Percentiles rank a stretch among this genome's conserved stretches.
phyloP scores from a whole-genome alignment of 768 basidiomycete genomes.

The Phanerochaete carnosa region DNA sequence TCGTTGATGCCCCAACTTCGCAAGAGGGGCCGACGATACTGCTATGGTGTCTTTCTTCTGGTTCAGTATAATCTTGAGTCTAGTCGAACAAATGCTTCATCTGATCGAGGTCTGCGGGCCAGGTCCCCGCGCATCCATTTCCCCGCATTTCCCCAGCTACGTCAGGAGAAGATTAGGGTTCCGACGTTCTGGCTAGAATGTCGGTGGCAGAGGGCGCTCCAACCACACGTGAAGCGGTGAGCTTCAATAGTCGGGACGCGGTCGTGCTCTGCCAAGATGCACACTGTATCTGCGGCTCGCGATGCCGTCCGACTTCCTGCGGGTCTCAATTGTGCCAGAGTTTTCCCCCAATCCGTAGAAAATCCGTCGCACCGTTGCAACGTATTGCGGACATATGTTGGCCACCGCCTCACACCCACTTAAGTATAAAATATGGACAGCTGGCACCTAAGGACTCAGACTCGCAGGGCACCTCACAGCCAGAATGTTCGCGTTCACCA shows the following conservation, averaged over 20 bases:
- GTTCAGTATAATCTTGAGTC: not conserved
- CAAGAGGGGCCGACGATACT: not conserved
- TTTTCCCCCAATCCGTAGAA: conserved; percentile 1
- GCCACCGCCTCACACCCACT: not conserved
- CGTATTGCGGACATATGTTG: not conserved
- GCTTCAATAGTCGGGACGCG: not conserved
- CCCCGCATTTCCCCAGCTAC: conserved; percentile 2
- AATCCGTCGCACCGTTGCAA: not conserved
- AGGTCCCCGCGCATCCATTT: not conserved
- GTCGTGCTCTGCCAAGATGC: not conserved
- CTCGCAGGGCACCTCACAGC: not conserved
- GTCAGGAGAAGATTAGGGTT: not conserved
- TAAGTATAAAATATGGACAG: not conserved
- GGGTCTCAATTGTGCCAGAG: not conserved
- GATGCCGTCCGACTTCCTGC: not conserved
- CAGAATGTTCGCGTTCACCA: conserved; percentile 25
- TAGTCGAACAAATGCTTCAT: not conserved
- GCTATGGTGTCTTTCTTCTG: not conserved
- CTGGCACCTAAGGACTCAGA: not conserved
- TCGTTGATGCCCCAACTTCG: not conserved
- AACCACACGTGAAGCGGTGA: not conserved
- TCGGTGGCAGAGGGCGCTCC: not conserved
- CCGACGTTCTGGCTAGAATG: not conserved
- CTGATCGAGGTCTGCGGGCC: not conserved
- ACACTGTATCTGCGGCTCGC: not conserved